Evolutionary conservation across 495 filamentous ascomycete genomes (phyloP).

Genomic region (Rusavskia elegans): DNA sequence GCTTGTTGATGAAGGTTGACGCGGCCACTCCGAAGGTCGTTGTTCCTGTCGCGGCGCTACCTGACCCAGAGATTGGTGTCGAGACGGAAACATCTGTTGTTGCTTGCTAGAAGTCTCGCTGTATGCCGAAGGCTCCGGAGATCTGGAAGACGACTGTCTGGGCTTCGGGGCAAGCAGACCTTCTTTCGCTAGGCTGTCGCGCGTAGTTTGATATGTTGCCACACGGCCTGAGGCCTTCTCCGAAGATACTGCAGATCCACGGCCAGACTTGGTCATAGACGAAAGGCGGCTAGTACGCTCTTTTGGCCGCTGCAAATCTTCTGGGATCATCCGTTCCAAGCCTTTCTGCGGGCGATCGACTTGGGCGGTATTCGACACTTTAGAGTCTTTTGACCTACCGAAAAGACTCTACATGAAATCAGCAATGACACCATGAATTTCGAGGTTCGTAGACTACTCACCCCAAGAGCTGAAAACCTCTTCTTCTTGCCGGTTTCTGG

Average conservation of each 20-base stretch:
- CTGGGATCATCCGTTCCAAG: neutral
- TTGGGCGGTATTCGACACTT: neutral
- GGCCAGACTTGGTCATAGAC: neutral
- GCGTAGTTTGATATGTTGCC: conserved; percentile 1
- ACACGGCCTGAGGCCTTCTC: neutral
- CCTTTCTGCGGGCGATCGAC: neutral
- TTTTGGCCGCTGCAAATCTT: neutral
- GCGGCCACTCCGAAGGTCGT: neutral
- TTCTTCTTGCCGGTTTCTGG: conserved; percentile 25
- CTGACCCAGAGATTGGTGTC: neutral
- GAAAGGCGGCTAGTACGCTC: neutral
- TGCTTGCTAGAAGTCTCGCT: neutral
- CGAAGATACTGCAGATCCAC: neutral
- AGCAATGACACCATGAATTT: neutral
- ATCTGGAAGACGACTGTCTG: neutral
- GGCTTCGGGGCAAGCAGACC: neutral
- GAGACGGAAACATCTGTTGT: neutral
- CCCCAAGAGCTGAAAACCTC: conserved; percentile 27
- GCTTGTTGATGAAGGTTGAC: conserved; percentile 4
- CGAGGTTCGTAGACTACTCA: neutral
- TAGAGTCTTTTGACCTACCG: neutral
- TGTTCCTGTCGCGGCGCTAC: neutral
- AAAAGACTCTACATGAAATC: conserved; percentile 8
- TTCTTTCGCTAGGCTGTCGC: neutral
- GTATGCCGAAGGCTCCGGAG: neutral